These are phyloP conservation scores for Aureobasidium lini DNA, from an alignment of 2,329 filamentous ascomycete species.

Conservation along the genomic window DNA sequence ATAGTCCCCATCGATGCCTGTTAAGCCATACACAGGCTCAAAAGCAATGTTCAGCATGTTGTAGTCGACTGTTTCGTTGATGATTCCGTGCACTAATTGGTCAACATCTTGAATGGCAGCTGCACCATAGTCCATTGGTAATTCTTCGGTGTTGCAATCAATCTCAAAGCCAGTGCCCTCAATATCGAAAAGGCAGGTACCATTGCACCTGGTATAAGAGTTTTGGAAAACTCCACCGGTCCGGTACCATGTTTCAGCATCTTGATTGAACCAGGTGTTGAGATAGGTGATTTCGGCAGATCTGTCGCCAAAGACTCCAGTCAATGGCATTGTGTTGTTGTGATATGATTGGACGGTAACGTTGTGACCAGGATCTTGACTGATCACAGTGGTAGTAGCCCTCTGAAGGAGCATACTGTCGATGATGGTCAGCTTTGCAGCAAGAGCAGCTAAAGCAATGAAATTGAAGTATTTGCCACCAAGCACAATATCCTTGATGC, in stretches of 20 bases:
- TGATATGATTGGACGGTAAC: conserved; percentile 14
- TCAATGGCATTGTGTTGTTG: conserved; percentile 17
- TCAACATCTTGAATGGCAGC: neutral
- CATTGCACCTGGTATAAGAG: conserved; percentile 15
- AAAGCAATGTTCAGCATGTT: conserved; percentile 15
- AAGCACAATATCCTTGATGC: conserved; percentile 18
- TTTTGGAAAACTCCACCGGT: conserved; percentile 14
- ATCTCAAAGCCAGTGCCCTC: conserved; percentile 19
- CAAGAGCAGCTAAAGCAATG: conserved; percentile 22
- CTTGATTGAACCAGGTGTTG: neutral
- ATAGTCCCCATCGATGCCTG: conserved; percentile 3
- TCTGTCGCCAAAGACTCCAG: neutral
- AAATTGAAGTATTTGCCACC: conserved; percentile 22
- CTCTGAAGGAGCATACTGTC: conserved; percentile 21
- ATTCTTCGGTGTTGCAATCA: conserved; percentile 16
- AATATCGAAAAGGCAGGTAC: conserved; percentile 17
- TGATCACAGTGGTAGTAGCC: conserved; percentile 15
- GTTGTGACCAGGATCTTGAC: neutral
- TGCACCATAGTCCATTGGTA: conserved; percentile 16
- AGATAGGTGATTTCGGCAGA: neutral
- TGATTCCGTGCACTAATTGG: neutral
- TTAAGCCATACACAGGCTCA: neutral
- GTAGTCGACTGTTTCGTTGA: neutral
- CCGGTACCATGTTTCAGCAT: conserved; percentile 17
- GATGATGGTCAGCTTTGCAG: conserved; percentile 22